Conservation (phyloP, 192 early-diverging fungal species). For the Coemansia sp. region DNA sequence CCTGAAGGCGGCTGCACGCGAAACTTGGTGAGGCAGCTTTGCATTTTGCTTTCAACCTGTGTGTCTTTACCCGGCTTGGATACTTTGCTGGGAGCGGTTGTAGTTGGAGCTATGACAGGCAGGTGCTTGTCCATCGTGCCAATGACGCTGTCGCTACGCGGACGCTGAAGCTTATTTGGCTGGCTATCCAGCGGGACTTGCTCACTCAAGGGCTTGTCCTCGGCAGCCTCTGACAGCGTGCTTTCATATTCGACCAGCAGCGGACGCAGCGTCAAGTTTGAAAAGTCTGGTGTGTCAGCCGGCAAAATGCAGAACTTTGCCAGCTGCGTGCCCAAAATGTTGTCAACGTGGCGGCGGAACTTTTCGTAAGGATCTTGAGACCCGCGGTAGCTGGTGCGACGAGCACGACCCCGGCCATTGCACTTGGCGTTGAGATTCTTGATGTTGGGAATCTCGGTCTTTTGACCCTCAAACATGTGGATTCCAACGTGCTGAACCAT, state of each 20-base stretch:
- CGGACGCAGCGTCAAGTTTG: conserved; percentile 52
- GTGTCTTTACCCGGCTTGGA: background rate
- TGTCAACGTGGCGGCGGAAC: conserved; percentile 47
- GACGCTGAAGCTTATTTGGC: conserved; percentile 16
- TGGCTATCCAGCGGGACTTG: background rate
- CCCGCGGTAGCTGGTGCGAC: conserved; percentile 53
- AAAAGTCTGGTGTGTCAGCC: conserved; percentile 48
- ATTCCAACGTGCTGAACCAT: conserved; percentile 83
- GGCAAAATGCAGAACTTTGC: conserved; percentile 49
- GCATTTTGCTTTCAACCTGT: background rate
- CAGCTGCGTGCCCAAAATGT: conserved; percentile 28
- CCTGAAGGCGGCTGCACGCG: background rate
- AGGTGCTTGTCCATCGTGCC: conserved; percentile 29
- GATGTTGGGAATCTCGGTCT: conserved; percentile 56
- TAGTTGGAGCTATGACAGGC: background rate
- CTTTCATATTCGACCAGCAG: conserved; percentile 27
- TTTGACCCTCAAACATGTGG: conserved; percentile 53
- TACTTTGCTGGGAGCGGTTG: background rate
- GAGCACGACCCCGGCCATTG: conserved; percentile 52
- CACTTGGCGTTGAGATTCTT: conserved; percentile 50
- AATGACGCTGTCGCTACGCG: conserved; percentile 48
- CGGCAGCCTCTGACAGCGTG: conserved; percentile 9
- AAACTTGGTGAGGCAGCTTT: conserved; percentile 4
- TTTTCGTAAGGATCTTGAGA: conserved; percentile 43
- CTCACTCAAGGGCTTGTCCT: conserved; percentile 15